Percentiles rank a stretch among this genome's conserved stretches.
Evolutionary conservation across 2,329 filamentous ascomycete species (phyloP).

Genomic region (Fusarium sp.): DNA sequence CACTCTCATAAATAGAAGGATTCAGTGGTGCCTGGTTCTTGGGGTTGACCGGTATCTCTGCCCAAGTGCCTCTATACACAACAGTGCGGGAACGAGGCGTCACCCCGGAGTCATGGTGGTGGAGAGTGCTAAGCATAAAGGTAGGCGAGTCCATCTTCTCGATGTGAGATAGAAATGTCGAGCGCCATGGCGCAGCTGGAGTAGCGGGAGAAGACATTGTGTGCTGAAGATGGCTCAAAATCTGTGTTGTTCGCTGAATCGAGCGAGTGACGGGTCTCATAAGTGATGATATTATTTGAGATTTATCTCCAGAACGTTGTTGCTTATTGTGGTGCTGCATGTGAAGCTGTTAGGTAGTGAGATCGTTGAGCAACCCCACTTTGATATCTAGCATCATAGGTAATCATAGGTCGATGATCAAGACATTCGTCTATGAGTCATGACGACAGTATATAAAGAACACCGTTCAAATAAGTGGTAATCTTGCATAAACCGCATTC

Average conservation of each 20-base stretch:
- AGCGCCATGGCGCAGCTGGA: conserved; percentile 64
- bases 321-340: not conserved
- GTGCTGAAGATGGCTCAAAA: conserved; percentile 47
- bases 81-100: conserved; percentile 78
- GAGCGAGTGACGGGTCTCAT: conserved; percentile 38
- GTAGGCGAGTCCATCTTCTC: conserved; percentile 59
- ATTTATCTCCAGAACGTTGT: not conserved
- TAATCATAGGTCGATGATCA: conserved; percentile 31
- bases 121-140: conserved; percentile 65
- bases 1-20: conserved; percentile 75
- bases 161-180: conserved; percentile 64
- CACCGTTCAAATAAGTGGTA: not conserved
- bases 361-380: conserved; percentile 32
- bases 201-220: conserved; percentile 42
- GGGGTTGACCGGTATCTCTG: conserved; percentile 75
- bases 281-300: not conserved
- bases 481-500: not conserved
- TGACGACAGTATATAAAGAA: conserved; percentile 12
- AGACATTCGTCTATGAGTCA: conserved; percentile 36
- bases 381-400: conserved; percentile 17
- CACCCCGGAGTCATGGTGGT: conserved; percentile 53
- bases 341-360: conserved; percentile 15
- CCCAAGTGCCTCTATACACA: conserved; percentile 88
- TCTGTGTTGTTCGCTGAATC: conserved; percentile 45
- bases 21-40: conserved; percentile 81